phyloP scores from a whole-genome alignment of 2,329 filamentous ascomycete genomes.

The Kalaharituber pfeilii region DNA sequence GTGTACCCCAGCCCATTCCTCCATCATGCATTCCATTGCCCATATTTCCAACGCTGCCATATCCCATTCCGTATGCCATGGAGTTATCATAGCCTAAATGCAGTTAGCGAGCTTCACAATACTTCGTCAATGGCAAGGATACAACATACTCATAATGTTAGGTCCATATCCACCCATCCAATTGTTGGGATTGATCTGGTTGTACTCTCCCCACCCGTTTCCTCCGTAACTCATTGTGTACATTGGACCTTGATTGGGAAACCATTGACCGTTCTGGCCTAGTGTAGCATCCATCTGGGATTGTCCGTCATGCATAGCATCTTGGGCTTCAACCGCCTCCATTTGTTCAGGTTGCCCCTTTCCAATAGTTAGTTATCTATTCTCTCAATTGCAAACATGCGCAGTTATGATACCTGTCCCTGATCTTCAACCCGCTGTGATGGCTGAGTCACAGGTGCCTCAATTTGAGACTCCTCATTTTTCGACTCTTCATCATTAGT shows the following conservation, averaged over 20 bases:
- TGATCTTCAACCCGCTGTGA: neutral
- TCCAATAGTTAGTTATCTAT: neutral
- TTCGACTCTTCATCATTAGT: neutral
- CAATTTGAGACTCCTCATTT: neutral
- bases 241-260: constrained; percentile 9
- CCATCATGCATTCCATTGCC: constrained; percentile 16
- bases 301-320: constrained; percentile 15
- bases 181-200: constrained; percentile 12
- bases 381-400: neutral
- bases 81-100: constrained; percentile 11
- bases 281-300: constrained; percentile 13
- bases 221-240: constrained; percentile 11
- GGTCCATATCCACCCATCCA: constrained; percentile 15
- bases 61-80: constrained; percentile 19
- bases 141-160: constrained; percentile 17
- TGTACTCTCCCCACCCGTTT: constrained; percentile 14
- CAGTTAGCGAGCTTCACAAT: constrained; percentile 2
- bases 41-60: constrained; percentile 13
- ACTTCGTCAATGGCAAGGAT: neutral
- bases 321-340: constrained; percentile 1
- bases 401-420: neutral
- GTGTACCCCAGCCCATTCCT: constrained; percentile 16
- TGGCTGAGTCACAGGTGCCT: neutral
- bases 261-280: constrained; percentile 15
- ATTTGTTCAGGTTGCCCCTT: neutral